Conservation (phyloP, 495 filamentous ascomycete genomes). For the Neurospora discreta region DNA sequence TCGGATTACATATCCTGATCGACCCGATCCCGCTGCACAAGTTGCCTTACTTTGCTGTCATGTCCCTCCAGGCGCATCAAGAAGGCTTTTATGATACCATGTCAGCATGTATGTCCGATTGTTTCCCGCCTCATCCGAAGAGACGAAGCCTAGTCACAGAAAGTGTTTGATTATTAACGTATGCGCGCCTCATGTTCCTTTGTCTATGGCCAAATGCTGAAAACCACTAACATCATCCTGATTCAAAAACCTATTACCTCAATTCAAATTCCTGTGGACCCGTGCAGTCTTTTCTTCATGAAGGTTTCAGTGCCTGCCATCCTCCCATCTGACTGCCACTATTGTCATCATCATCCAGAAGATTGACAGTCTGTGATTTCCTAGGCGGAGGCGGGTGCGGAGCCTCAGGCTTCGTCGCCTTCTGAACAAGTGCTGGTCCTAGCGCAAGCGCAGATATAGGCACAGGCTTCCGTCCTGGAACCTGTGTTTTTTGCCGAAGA, state of each 20-base stretch:
- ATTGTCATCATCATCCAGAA: conserved; percentile 30
- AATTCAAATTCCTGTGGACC: background rate
- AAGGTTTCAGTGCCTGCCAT: conserved; percentile 39
- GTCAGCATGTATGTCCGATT: background rate
- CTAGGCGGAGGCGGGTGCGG: conserved; percentile 15
- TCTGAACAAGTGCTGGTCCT: background rate
- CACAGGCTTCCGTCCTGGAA: conserved; percentile 11
- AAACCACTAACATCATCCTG: background rate
- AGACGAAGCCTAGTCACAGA: background rate
- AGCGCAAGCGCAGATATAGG: background rate
- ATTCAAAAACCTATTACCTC: background rate
- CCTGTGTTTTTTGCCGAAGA: conserved; percentile 3
- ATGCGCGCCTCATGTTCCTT: background rate
- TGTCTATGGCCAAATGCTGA: background rate
- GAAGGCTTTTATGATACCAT: background rate
- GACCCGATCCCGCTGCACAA: background rate
- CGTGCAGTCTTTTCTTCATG: conserved; percentile 1
- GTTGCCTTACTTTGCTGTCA: background rate
- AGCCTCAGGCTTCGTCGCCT: background rate
- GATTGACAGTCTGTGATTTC: conserved; percentile 19
- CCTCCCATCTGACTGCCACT: conserved; percentile 26
- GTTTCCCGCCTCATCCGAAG: background rate
- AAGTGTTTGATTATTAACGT: background rate
- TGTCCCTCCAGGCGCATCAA: background rate
- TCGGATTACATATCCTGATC: background rate